Evolutionary conservation across 176 grass and related monocot species (phyloP).

Genomic region (Eleusine indica): DNA sequence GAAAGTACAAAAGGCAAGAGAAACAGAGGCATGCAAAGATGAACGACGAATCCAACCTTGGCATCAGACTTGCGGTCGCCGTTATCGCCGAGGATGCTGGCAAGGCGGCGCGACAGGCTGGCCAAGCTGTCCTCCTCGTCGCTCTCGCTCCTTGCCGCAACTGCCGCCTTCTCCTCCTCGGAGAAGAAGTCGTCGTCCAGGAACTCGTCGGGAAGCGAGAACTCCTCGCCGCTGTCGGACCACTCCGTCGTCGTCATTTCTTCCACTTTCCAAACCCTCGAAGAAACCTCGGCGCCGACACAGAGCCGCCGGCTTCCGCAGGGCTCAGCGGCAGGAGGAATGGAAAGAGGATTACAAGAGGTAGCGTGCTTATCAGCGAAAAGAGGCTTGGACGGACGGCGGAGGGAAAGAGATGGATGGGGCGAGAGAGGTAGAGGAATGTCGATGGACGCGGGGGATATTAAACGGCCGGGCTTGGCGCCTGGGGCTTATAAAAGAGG

Average conservation of each 20-base stretch:
- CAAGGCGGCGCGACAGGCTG: slow-evolving; percentile 41
- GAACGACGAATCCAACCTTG: slow-evolving; percentile 29
- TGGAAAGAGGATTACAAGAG: background rate
- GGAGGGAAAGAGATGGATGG: slow-evolving; percentile 25
- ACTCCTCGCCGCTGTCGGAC: slow-evolving; percentile 52
- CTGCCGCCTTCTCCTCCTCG: slow-evolving; percentile 69
- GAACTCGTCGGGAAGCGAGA: slow-evolving; percentile 68
- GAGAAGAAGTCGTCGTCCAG: slow-evolving; percentile 76
- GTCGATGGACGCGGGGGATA: slow-evolving; percentile 11
- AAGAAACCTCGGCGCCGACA: background rate
- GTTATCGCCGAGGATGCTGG: slow-evolving; percentile 11
- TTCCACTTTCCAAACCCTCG: background rate
- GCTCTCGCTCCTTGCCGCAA: slow-evolving; percentile 58
- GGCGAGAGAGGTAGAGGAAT: background rate
- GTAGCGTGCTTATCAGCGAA: slow-evolving; percentile 26
- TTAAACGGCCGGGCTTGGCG: slow-evolving; percentile 13
- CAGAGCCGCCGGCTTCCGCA: background rate
- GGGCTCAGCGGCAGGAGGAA: background rate
- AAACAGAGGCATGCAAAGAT: background rate
- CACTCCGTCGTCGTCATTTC: slow-evolving; percentile 58
- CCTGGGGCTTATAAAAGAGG: slow-evolving; percentile 36
- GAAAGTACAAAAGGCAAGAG: accelerated
- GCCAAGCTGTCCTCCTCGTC: slow-evolving; percentile 63
- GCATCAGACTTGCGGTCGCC: background rate
- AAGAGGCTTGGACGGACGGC: slow-evolving; percentile 7